Percentiles rank a stretch among this genome's conserved stretches.
Evolutionary conservation across 1,284 basidiomycete genomes (phyloP).

Genomic region (Heliocybe sulcata): DNA sequence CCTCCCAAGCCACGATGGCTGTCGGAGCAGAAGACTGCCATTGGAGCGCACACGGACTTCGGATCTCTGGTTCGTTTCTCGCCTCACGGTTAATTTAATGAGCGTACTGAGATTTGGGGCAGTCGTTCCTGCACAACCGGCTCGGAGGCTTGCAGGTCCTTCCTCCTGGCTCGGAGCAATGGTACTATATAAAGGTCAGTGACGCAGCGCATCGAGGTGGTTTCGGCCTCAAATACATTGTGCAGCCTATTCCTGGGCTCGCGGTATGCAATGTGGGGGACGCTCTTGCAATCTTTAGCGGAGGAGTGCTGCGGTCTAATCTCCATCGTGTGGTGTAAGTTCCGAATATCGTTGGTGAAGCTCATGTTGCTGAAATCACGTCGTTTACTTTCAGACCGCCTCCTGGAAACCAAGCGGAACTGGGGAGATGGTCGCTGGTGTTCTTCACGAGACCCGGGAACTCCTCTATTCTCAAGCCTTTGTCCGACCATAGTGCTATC

Average conservation of each 20-base stretch:
- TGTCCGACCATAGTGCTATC: conserved; percentile 22
- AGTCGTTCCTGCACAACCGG: conserved; percentile 26
- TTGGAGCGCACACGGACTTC: conserved; percentile 31
- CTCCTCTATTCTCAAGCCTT: conserved; percentile 34
- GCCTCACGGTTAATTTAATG: conserved; percentile 14
- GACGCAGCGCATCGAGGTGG: not conserved
- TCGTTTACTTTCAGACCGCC: conserved; percentile 26
- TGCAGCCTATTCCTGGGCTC: conserved; percentile 24
- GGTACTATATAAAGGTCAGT: conserved; percentile 32
- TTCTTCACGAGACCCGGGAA: conserved; percentile 59
- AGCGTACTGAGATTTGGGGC: conserved; percentile 13
- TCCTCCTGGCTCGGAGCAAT: conserved; percentile 25
- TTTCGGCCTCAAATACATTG: not conserved
- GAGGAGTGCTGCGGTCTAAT: conserved; percentile 31
- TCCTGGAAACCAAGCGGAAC: conserved; percentile 33
- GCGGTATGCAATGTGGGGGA: conserved; percentile 27
- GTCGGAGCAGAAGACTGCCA: conserved; percentile 17
- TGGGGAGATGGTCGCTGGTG: conserved; percentile 51
- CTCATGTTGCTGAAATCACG: not conserved
- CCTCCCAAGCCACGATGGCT: conserved; percentile 15
- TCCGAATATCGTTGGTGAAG: conserved; percentile 7
- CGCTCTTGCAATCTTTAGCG: conserved; percentile 33
- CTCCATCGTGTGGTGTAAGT: conserved; percentile 42
- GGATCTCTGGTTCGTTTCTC: conserved; percentile 19
- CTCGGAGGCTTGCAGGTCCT: conserved; percentile 37